Evolutionary conservation across 2,329 filamentous ascomycete genomes (phyloP).

Genomic region (Colletotrichum liaoningense): DNA sequence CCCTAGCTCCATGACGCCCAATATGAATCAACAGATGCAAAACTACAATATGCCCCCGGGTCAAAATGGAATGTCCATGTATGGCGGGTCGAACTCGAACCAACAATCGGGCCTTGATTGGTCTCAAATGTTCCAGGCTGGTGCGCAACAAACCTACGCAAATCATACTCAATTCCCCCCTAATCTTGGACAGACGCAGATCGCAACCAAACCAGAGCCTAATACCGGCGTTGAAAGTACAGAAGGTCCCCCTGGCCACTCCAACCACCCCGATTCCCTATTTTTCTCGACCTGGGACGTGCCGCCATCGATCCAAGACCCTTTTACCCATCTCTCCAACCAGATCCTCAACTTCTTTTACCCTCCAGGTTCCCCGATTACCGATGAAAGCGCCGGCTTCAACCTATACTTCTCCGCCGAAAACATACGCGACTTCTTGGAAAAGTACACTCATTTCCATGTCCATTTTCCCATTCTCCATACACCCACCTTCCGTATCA

Average conservation of each 20-base stretch:
- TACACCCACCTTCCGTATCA: constrained; percentile 76
- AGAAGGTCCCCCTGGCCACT: constrained; percentile 54
- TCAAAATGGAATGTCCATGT: constrained; percentile 74
- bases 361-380: constrained; percentile 66
- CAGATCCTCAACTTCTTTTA: constrained; percentile 69
- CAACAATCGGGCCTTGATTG: constrained; percentile 77
- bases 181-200: constrained; percentile 77
- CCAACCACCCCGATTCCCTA: constrained; percentile 52
- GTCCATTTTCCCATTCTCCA: constrained; percentile 80
- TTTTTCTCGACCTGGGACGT: constrained; percentile 64
- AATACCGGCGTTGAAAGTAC: constrained; percentile 63
- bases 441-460: constrained; percentile 78
- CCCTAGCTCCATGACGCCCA: constrained; percentile 70
- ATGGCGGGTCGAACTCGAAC: constrained; percentile 69
- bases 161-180: constrained; percentile 65
- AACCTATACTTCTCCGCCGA: constrained; percentile 73
- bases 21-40: constrained; percentile 71
- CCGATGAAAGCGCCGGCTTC: constrained; percentile 64
- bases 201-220: constrained; percentile 76
- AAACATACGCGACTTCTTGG: constrained; percentile 77
- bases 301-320: constrained; percentile 59
- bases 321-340: constrained; percentile 65
- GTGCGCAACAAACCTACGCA: constrained; percentile 75
- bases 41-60: constrained; percentile 72
- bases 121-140: constrained; percentile 82